phyloP scores from a whole-genome alignment of 306 rosid species.

The Vigna nakashimae region DNA sequence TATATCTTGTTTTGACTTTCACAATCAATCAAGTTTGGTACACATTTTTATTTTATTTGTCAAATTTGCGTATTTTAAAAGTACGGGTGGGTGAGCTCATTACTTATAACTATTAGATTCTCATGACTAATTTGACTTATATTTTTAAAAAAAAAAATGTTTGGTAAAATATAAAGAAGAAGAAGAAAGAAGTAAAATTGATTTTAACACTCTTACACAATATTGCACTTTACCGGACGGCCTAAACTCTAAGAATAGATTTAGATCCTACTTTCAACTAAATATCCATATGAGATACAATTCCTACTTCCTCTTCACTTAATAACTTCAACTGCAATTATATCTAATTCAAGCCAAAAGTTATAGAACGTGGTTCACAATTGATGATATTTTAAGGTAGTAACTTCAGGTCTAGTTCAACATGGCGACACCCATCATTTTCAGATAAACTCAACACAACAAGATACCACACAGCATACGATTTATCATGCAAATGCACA shows the following conservation, averaged over 20 bases:
- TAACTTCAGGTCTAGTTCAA: slow-evolving; percentile 12
- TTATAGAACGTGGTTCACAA: background rate
- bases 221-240: slow-evolving; percentile 11
- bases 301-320: slow-evolving; percentile 5
- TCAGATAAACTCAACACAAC: slow-evolving; percentile 13
- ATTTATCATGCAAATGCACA: background rate
- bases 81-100: background rate
- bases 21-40: background rate
- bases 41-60: background rate
- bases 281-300: background rate
- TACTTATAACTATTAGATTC: background rate
- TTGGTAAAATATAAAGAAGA: background rate
- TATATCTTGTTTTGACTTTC: slow-evolving; percentile 14
- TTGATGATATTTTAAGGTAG: background rate
- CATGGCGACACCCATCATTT: background rate
- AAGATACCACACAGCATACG: background rate
- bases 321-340: slow-evolving; percentile 9
- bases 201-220: background rate
- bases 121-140: background rate
- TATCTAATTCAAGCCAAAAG: background rate
- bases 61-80: background rate
- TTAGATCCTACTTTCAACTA: slow-evolving; percentile 26
- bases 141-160: too few species aligned
- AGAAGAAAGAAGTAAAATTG: background rate
- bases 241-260: background rate